Percentiles rank a stretch among this genome's conserved stretches.
phyloP scores from a whole-genome alignment of 345 rosid genomes.

The Rubroshorea leprosula region DNA sequence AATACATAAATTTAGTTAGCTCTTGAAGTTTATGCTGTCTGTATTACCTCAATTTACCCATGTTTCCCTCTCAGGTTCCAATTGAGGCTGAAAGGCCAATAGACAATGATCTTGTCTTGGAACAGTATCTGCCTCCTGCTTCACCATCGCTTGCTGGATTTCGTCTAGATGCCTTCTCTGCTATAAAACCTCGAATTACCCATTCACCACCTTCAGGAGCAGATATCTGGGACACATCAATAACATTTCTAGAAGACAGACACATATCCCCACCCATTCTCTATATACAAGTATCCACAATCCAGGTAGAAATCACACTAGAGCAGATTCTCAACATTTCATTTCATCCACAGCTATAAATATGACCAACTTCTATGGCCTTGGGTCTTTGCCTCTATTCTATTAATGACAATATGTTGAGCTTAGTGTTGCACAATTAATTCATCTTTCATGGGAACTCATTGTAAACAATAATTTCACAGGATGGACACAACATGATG shows the following conservation, averaged over 20 bases:
- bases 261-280: constrained; percentile 73
- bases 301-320: constrained; percentile 47
- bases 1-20: not conserved
- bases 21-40: not conserved
- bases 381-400: too few species aligned
- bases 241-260: constrained; percentile 67
- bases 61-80: constrained; percentile 51
- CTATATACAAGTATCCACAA: constrained; percentile 72
- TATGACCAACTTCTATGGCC: too few species aligned
- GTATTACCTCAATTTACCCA: constrained; percentile 10
- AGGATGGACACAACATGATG: constrained; percentile 73
- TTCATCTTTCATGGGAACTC: not conserved
- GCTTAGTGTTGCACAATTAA: too few species aligned
- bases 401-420: too few species aligned
- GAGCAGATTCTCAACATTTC: not conserved
- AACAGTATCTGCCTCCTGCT: constrained; percentile 68
- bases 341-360: too few species aligned
- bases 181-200: constrained; percentile 69
- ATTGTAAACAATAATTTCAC: constrained; percentile 10
- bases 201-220: constrained; percentile 73
- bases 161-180: constrained; percentile 75
- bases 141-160: constrained; percentile 81
- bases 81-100: constrained; percentile 66
- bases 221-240: constrained; percentile 51
- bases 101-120: constrained; percentile 66